Evolutionary conservation across 176 grass and related monocot species (phyloP), one percentile per base, ranked within the genome.

Genomic region (Aegilops tauschii): DNA sequence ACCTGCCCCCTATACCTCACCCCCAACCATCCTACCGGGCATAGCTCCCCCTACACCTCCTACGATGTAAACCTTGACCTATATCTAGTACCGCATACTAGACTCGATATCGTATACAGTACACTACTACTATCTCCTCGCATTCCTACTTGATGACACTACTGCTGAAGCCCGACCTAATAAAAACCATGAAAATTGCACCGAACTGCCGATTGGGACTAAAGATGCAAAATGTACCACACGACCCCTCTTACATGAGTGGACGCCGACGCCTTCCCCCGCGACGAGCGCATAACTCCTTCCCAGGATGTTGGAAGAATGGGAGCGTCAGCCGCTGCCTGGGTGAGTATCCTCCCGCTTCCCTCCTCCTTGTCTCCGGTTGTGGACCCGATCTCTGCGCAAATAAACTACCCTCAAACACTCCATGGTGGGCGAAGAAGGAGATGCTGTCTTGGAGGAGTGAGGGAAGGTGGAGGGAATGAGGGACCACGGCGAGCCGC

Each of bases 371-470:
- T 6, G 50, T 54, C 16, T 54, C 1, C 14, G 14, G 50, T 54
- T 0, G 2, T 0, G 6, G 17, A 6, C 16, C 17, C 6, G 6
- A 20, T 20, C 52, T 56, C 13, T 17, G 0, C 5, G 6, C 1
- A 18, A 58, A 58, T 2, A 58, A 58, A 20, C 6, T 20, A 2
- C 18, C 52, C 17, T 8, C 52, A 0, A 58, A 58, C 17, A 58
- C 17, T 58, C 52, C 52, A 20, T 20, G 18, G 6, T 20, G 17
- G 52, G 17, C 2, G 0, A 0, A 7, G 52, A 58, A 58, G 52
- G 52, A 20, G 52, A 8, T 18, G 18, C 0, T 58, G 52, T 58
- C 17, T 58, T 58, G 6, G 52, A 20, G 52, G 52, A 20, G 52
- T 20, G 17, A 18, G 52, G 16, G 17, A 17, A 58, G 17, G 52